Evolutionary conservation across 2,329 filamentous ascomycete genomes (phyloP), one percentile per base, ranked within the genome.

Genomic region (Hypoxylon sp.): DNA sequence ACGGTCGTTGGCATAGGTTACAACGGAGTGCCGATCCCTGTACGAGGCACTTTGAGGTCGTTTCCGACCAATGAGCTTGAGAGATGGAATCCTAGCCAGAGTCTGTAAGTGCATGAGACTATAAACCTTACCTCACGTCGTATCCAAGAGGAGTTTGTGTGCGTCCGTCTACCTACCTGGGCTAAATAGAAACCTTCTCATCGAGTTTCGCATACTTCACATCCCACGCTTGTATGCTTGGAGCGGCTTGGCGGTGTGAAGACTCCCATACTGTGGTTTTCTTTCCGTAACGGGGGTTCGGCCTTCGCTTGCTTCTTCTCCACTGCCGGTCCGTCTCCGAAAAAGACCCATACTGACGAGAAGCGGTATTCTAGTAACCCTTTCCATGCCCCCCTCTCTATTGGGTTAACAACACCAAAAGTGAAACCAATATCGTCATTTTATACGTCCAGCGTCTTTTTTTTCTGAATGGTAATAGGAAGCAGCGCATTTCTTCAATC

Each of bases 1-100:
- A 29, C 37, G 20, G 43, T 15, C 37, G 55, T 57, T 47, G 31
- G 55, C 57, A 52, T 48, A 35, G 49, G 60, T 60, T 55, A 46
- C 53, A 55, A 55, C 54, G 42, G 55, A 54, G 46, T 41, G 48
- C 45, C 29, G 41, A 62, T 45, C 59, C 59, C 55, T 62, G 59
- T 56, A 54, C 59, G 59, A 62, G 59, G 55, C 59, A 62, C 55
- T 59, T 64, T 64, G 61, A 64, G 61, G 58, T 59, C 43, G 50
- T 64, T 64, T 64, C 51, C 45, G 21, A 33, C 61, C 61, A 64
- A 64, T 62, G n/a, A 40, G 58, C 46, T 41, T 41, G 48, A 48
- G 23, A n/a, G n/a, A 18, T 15, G 17, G 6, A 13, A 48, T 47
- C 60, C 60, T 33, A 40, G 53, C 27, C 57, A 38, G n/a, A 41